Percentiles rank a stretch among this genome's conserved stretches.
phyloP scores from a whole-genome alignment of 1,139 yeast species.

The Blastobotrys elegans region DNA sequence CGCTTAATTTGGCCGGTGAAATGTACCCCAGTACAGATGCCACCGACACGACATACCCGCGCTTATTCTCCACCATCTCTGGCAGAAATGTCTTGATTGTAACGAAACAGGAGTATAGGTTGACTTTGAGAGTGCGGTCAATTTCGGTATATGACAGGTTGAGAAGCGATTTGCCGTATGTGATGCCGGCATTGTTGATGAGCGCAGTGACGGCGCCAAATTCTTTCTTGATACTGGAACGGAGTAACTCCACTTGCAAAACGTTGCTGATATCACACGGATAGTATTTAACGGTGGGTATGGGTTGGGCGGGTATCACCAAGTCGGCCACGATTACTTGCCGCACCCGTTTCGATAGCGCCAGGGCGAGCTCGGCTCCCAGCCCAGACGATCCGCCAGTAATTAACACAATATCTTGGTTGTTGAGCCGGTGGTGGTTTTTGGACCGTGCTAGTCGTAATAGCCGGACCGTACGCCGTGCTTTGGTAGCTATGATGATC shows the following conservation, averaged over 20 bases:
- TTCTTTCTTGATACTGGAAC: constrained; percentile 33
- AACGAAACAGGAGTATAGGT: constrained; percentile 63
- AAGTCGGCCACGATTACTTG: constrained; percentile 61
- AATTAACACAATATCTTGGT: constrained; percentile 46
- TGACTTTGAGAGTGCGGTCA: constrained; percentile 56
- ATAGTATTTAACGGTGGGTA: constrained; percentile 46
- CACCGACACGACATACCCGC: constrained; percentile 77
- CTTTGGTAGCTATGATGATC: constrained; percentile 36
- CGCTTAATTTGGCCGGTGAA: constrained; percentile 75
- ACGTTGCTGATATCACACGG: constrained; percentile 62
- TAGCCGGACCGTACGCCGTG: constrained; percentile 71
- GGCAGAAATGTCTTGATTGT: constrained; percentile 70
- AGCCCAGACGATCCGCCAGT: constrained; percentile 83
- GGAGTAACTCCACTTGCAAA: constrained; percentile 14
- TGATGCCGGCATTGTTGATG: constrained; percentile 78
- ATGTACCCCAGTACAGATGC: constrained; percentile 81
- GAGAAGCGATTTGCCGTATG: constrained; percentile 47
- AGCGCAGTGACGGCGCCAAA: constrained; percentile 59
- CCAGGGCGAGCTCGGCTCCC: constrained; percentile 56
- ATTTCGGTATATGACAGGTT: constrained; percentile 55
- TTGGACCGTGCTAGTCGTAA: constrained; percentile 56
- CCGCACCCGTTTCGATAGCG: constrained; percentile 35
- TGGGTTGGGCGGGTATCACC: constrained; percentile 22
- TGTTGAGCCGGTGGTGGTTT: constrained; percentile 27
- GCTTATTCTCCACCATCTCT: constrained; percentile 51